Base-by-base conservation (phyloP, 805 yeast genomes). In the Candida tallmaniae region DNA sequence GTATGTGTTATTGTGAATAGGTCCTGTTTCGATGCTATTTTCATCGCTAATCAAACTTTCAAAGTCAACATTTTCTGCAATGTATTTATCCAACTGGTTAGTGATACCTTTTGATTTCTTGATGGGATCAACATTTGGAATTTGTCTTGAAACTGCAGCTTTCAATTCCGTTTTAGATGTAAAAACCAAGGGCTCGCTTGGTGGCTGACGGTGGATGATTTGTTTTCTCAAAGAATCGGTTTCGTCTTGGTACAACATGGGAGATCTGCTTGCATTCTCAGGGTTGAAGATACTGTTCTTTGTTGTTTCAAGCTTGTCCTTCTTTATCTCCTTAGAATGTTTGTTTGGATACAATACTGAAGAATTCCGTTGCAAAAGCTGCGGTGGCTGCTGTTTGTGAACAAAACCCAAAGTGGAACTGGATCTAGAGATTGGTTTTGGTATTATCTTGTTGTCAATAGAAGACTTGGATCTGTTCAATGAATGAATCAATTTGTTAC, bases 341-440 rank as follows among this genome's bases (percentile, higher is more conserved):
- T 19, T 21, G 5, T 22, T 18, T n/a, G 21, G n/a, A 5, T 17
- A 14, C 19, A 28, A 28, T 11, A 18, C 31, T n/a, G n/a, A n/a
- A 10, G 13, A 6, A 9, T 28, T 22, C 7, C 10, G 29, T 17
- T 27, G 29, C 6, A 27, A 9, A 7, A 11, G 6, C 6, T 27
- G 29, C 9, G 12, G 23, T 7, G 22, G 29, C 15, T 14, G 32
- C 27, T 29, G 34, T 12, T 26, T 18, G 26, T 51, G 58, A 14
- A 46, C 46, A 36, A 65, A 58, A 1, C 71, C 70, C 24, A 65
- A 45, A 7, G 65, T 48, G 4, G 68, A 62, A 38, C 58, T 62
- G 9, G 70, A 57, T 34, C 58, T 60, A 22, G 48, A 35, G 27
- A 66, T 46, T 7, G 40, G 36, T 32, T 31, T 32, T 10, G 39